A percentile compares a stretch with the other conserved stretches of the same genome.
Evolutionary conservation across 805 yeast species (phyloP).

Genomic region (Ogataea glucozyma): DNA sequence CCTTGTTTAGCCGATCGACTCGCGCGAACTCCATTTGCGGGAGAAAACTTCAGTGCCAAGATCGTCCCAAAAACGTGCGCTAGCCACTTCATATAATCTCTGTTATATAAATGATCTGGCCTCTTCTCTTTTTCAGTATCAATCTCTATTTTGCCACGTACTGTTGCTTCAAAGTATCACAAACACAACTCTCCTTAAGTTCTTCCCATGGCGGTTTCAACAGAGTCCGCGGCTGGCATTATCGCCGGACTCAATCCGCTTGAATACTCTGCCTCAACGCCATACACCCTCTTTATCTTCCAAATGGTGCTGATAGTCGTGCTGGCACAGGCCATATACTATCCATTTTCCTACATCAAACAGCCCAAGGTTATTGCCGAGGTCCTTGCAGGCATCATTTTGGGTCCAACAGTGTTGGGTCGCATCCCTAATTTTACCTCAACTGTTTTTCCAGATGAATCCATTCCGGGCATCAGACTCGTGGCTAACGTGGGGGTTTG

Average conservation of each 20-base stretch:
- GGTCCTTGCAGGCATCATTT: slow-evolving; percentile 70
- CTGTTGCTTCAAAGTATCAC: neutral
- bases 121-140: no score
- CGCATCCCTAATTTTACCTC: slow-evolving; percentile 65
- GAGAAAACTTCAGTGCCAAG: no score
- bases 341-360: slow-evolving; percentile 58
- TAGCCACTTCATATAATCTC: no score
- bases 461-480: slow-evolving; percentile 63
- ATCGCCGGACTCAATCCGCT: slow-evolving; percentile 74
- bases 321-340: slow-evolving; percentile 59
- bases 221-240: slow-evolving; percentile 52
- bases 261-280: slow-evolving; percentile 55
- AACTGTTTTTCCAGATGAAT: slow-evolving; percentile 62
- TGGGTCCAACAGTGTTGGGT: slow-evolving; percentile 79
- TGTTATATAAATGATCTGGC: no score
- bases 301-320: slow-evolving; percentile 64
- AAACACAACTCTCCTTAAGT: neutral
- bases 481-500: slow-evolving; percentile 77
- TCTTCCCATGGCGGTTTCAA: slow-evolving; percentile 9
- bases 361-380: slow-evolving; percentile 86
- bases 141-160: no score
- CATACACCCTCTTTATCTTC: slow-evolving; percentile 68
- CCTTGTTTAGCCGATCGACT: no score
- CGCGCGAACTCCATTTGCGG: no score
- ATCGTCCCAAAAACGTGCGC: no score